Conservation (phyloP, 768 basidiomycete species). For the Termitomyces sp. region DNA sequence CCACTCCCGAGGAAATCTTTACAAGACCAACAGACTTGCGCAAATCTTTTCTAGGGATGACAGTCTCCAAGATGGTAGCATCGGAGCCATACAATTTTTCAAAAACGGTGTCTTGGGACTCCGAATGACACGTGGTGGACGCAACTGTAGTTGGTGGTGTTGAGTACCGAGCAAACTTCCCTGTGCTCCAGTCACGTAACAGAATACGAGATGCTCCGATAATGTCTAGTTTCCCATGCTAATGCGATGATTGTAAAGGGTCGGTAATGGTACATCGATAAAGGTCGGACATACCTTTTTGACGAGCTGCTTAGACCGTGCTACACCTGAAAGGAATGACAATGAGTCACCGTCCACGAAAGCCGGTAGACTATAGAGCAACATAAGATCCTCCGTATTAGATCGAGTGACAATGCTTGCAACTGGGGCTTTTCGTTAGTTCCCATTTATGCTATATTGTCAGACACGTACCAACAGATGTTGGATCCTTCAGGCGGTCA, state of each 20-base stretch:
- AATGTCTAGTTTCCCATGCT: slow-evolving; percentile 73
- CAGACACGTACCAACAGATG: slow-evolving; percentile 54
- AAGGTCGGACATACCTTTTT: slow-evolving; percentile 54
- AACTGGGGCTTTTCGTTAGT: slow-evolving; percentile 34
- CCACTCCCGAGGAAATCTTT: slow-evolving; percentile 31
- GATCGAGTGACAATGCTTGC: slow-evolving; percentile 63
- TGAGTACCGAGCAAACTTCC: slow-evolving; percentile 71
- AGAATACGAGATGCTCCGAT: slow-evolving; percentile 72
- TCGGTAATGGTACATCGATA: slow-evolving; percentile 1
- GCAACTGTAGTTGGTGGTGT: slow-evolving; percentile 35
- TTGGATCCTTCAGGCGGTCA: slow-evolving; percentile 79
- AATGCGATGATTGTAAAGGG: slow-evolving; percentile 7
- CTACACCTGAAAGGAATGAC: slow-evolving; percentile 73
- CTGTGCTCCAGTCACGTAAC: slow-evolving; percentile 79
- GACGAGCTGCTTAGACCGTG: slow-evolving; percentile 67
- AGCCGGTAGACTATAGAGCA: slow-evolving; percentile 80
- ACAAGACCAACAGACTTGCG: slow-evolving; percentile 59
- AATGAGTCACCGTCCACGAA: slow-evolving; percentile 62
- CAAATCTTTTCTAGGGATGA: slow-evolving; percentile 61
- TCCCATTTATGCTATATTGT: slow-evolving; percentile 5
- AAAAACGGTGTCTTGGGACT: slow-evolving; percentile 10
- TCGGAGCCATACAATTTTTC: slow-evolving; percentile 39
- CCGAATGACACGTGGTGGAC: slow-evolving; percentile 5
- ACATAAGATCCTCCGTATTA: slow-evolving; percentile 78
- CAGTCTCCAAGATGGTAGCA: slow-evolving; percentile 39